phyloP scores from a whole-genome alignment of 192 early-diverging fungal genomes.

The Phlyctochytrium planicorne region DNA sequence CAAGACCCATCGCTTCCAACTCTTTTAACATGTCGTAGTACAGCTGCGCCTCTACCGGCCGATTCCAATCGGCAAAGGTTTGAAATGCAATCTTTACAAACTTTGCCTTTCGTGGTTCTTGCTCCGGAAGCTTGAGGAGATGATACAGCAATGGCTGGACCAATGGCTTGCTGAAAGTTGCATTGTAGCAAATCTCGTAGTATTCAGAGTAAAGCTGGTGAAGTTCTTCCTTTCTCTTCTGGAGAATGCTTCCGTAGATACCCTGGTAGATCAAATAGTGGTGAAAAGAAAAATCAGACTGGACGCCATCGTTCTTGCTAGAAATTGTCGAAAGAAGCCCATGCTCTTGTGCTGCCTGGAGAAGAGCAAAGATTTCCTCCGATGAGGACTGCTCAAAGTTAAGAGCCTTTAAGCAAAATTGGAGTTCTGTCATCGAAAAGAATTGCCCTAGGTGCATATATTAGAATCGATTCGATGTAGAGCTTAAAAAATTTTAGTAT shows the following conservation, averaged over 20 bases:
- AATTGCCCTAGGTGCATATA: no score
- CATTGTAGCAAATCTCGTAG: conserved; percentile 10
- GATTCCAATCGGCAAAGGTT: background rate
- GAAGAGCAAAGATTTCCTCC: no score
- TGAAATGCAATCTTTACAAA: background rate
- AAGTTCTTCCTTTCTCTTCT: conserved; percentile 19
- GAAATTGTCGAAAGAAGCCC: no score
- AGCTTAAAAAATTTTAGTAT: no score
- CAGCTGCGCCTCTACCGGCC: background rate
- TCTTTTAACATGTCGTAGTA: background rate
- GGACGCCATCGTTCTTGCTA: no score
- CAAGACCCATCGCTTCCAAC: no score
- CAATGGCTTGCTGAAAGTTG: background rate
- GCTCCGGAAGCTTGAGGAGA: background rate
- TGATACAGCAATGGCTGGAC: background rate
- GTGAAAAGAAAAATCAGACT: conserved; percentile 17
- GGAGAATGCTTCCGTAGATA: conserved; percentile 23
- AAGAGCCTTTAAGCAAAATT: no score
- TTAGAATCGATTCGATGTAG: no score
- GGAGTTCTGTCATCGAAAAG: no score
- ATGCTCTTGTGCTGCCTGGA: no score
- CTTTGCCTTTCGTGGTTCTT: background rate
- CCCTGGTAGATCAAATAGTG: conserved; percentile 30
- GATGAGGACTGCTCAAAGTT: no score
- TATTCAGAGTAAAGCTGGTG: conserved; percentile 16